Evolutionary conservation across 2,329 filamentous ascomycete genomes (phyloP), one percentile per base, ranked within the genome.

Genomic region (Colletotrichum liaoningense): DNA sequence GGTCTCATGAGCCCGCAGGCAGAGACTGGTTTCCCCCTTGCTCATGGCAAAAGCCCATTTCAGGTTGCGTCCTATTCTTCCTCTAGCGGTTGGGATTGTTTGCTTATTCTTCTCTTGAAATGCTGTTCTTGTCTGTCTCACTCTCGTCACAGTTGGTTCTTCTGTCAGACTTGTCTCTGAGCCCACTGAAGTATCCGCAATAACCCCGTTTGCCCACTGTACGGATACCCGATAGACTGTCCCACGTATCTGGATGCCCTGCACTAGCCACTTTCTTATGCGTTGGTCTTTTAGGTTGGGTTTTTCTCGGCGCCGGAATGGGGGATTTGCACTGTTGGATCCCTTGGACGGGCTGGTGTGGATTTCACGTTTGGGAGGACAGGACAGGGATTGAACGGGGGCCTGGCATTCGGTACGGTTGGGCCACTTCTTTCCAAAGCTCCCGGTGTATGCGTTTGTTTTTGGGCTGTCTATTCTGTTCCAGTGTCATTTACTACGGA

Each of bases 241-340:
- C 49, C 49, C 46, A n/a, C 62, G 30, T 42, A 49, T 42, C 30
- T 42, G 30, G 62, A 24, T 64, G 62, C 14, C 19, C n/a, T 64
- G 62, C 60, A 52, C 60, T 63, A 56, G n/a, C 33, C 30, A 35
- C 14, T 49, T 28, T 55, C 46, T 64, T 42, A 38, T 64, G 49
- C 49, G 49, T n/a, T 56, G 62, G 62, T 63, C 26, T 28, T n/a
- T 49, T 63, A 35, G 59, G 24, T 8, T 63, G 59, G 59, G 16
- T 8, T 35, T 35, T 64, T 26, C 30, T 56, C 49, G 49, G 30
- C 62, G 22, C 30, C 62, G 62, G 49, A 56, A 64, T 30, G 22
- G 62, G 49, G 62, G 55, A 35, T 35, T 56, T 52, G 22, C 22
- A 16, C 22, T 28, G 30, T 54, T 35, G 49, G 22, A 30, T 54